Evolutionary conservation across 2,329 filamentous ascomycete genomes (phyloP).

Genomic region (Trichoderma endophyticum): DNA sequence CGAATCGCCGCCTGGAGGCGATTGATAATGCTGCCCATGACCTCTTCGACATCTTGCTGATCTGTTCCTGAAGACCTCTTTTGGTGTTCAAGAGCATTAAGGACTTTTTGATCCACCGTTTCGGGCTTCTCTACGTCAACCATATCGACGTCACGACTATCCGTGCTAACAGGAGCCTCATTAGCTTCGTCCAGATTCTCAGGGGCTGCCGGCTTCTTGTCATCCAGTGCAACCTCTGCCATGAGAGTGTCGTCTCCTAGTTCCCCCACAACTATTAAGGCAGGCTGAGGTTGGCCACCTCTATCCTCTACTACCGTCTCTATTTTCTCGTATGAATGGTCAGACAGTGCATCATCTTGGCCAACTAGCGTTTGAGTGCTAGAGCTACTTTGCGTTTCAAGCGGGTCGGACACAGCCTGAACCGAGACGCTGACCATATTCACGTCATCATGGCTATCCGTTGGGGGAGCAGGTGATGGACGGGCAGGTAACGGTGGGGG

Average conservation of each 20-base stretch:
- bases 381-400: constrained; percentile 44
- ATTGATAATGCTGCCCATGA: constrained; percentile 88
- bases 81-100: constrained; percentile 44
- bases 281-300: constrained; percentile 23
- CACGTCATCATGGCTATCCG: constrained; percentile 30
- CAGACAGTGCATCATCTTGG: constrained; percentile 36
- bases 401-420: constrained; percentile 28
- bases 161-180: neutral
- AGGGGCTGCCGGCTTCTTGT: neutral
- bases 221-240: constrained; percentile 15
- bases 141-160: constrained; percentile 30
- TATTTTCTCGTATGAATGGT: constrained; percentile 36
- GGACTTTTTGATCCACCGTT: constrained; percentile 46
- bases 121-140: constrained; percentile 31
- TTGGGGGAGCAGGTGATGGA: constrained; percentile 40
- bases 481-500: constrained; percentile 52
- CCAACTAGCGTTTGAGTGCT: constrained; percentile 55
- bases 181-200: neutral
- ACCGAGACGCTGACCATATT: constrained; percentile 35
- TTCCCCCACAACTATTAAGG: neutral
- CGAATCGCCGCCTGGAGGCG: constrained; percentile 86
- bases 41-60: constrained; percentile 95
- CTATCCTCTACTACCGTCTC: constrained; percentile 22
- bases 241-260: constrained; percentile 24
- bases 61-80: constrained; percentile 52